phyloP scores from a whole-genome alignment of 73 alveolate species.

The Effrenium voratum region DNA sequence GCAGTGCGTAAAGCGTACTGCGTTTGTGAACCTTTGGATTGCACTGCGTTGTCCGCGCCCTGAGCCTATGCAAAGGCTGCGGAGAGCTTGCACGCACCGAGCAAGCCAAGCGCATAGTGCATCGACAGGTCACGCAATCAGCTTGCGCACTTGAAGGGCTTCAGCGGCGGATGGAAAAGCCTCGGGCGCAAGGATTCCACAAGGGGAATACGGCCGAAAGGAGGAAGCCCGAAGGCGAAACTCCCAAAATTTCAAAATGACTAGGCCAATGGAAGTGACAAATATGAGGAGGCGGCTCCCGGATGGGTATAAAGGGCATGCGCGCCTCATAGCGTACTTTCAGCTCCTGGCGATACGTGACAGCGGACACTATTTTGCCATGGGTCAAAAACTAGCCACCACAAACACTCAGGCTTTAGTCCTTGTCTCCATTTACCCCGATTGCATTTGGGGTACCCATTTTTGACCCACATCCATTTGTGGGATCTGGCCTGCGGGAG shows the following conservation, averaged over 20 bases:
- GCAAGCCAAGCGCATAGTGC: too few relatives aligned
- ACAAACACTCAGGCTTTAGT: neutral
- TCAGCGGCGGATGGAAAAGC: conserved; percentile 79
- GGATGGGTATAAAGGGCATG: conserved; percentile 83
- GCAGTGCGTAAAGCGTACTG: too few relatives aligned
- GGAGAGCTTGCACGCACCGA: too few relatives aligned
- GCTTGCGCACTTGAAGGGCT: conserved; percentile 69
- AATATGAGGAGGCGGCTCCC: conserved; percentile 9
- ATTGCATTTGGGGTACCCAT: neutral
- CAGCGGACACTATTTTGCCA: too few relatives aligned
- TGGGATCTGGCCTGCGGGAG: conserved; percentile 31
- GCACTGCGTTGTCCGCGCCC: too few relatives aligned
- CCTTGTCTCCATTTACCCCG: neutral
- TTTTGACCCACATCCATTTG: neutral
- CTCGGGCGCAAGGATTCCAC: neutral
- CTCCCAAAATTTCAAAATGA: neutral
- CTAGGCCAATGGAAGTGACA: neutral
- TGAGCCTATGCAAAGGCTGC: too few relatives aligned
- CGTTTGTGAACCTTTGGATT: too few relatives aligned
- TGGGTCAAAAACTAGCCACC: neutral
- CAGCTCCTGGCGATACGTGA: neutral
- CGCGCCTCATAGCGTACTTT: conserved; percentile 78
- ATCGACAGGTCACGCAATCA: too few relatives aligned
- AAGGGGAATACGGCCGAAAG: too few relatives aligned
- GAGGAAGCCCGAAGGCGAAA: too few relatives aligned